Evolutionary conservation across 106 monocot genomes (phyloP), one percentile per base, ranked within the genome.

Genomic region (Allium fistulosum): DNA sequence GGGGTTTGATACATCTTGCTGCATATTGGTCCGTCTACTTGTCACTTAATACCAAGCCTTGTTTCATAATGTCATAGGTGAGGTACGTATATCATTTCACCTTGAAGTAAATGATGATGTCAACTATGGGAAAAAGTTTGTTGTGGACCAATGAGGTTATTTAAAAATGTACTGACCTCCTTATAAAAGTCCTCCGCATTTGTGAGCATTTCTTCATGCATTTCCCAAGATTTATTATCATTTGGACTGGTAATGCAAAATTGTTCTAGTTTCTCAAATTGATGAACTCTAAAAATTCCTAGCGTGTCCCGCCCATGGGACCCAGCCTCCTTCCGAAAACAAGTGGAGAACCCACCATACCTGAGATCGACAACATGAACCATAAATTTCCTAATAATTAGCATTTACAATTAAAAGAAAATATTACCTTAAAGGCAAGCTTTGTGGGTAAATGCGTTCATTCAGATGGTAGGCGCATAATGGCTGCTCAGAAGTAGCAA

Each of bases 281-380:
- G 97, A 61, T 97, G 97, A n/a, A 97, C 89, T 74, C 97, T 84
- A 59, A 97, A 97, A 58, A 97, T 92, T 15, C 97, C 97, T 10
- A 88, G 53, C 37, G 97, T 97, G 62, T 97, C 97, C 22, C 97
- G 76, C 11, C 97, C 97, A 88, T 92, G 97, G 63, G 97, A 86
- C 69, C 97, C 97, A 65, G 80, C 89, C 77, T 97, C 97, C 55
- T 97, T 97, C 45, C 97, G 81, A 68, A 97, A 97, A 76, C 97
- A 97, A 7, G 92, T 97, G 7, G 92, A 97, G 46, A 82, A 92
- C 63, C 92, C 97, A 69, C 92, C 96, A 87, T 97, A 92, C 75
- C 96, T 97, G 64, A 51, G 59, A 26, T 53, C 53, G 4, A 17
- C 17, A 22, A 13, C 17, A 66, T 53, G 48, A 15, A 52, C 28